These are phyloP conservation scores for Phascolomyces articulosus DNA, from an alignment of 371 early-diverging fungal genomes.

Conservation along the genomic window DNA sequence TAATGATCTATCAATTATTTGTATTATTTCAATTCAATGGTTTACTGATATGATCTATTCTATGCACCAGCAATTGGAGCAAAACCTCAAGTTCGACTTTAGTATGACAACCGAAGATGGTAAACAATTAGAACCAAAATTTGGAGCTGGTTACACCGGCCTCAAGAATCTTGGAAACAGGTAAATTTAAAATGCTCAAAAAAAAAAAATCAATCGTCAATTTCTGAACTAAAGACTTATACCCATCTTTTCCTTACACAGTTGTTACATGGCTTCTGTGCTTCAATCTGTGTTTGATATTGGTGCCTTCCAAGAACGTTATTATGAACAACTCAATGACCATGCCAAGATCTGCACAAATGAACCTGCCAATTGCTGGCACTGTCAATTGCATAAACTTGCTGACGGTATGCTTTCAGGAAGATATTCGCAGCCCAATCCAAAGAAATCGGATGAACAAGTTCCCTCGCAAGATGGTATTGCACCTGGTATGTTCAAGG, in stretches of 20 bases:
- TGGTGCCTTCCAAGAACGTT: slow-evolving; percentile 67
- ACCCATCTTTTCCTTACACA: slow-evolving; percentile 18
- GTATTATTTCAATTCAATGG: background rate
- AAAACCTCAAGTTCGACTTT: slow-evolving; percentile 95
- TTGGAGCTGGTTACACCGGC: slow-evolving; percentile 93
- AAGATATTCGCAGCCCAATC: slow-evolving; percentile 68
- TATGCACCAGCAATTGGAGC: slow-evolving; percentile 78
- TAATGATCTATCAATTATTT: background rate
- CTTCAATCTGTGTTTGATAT: slow-evolving; percentile 85
- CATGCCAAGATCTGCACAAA: slow-evolving; percentile 70
- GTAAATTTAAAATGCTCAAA: too few species aligned
- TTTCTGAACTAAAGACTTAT: background rate
- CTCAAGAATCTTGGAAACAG: slow-evolving; percentile 94
- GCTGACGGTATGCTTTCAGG: slow-evolving; percentile 91
- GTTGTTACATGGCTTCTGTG: slow-evolving; percentile 96
- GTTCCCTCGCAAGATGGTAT: slow-evolving; percentile 67
- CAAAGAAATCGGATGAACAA: slow-evolving; percentile 42
- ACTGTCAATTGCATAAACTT: slow-evolving; percentile 90
- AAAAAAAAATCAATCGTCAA: too few species aligned
- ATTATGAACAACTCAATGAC: slow-evolving; percentile 53
- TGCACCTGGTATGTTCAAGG: slow-evolving; percentile 91
- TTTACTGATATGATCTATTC: slow-evolving; percentile 3
- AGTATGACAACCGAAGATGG: slow-evolving; percentile 98
- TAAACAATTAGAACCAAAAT: slow-evolving; percentile 76
- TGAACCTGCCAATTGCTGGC: slow-evolving; percentile 76